phyloP scores from a whole-genome alignment of 179 eudicot genomes.

The Patellifolia procumbens region DNA sequence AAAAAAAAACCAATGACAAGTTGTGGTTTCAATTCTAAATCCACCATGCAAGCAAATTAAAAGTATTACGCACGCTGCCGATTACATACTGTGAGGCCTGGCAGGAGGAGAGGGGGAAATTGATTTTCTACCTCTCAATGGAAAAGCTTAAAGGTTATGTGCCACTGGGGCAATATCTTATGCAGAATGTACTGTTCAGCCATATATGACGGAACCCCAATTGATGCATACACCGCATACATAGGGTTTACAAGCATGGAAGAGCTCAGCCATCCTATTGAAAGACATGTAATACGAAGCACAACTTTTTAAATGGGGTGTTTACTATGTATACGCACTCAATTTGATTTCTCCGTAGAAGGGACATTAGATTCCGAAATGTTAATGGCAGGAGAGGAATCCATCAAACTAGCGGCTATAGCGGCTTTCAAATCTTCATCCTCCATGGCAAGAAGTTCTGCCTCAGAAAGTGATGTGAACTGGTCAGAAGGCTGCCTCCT shows the following conservation, averaged over 20 bases:
- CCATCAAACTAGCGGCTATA: conserved; percentile 92
- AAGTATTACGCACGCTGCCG: background rate
- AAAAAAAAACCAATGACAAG: background rate
- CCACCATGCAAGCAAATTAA: background rate
- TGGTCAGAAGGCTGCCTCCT: conserved; percentile 35
- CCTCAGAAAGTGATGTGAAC: conserved; percentile 35
- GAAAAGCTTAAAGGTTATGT: conserved; percentile 8
- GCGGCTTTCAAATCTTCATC: conserved; percentile 91
- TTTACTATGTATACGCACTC: background rate
- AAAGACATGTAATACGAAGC: background rate
- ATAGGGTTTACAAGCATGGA: background rate
- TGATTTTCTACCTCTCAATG: background rate
- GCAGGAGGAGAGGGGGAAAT: background rate
- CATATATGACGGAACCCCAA: background rate
- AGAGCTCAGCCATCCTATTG: background rate
- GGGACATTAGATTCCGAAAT: conserved; percentile 26
- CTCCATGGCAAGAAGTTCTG: conserved; percentile 54
- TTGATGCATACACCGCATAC: background rate
- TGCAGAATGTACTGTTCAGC: background rate
- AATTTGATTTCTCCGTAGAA: conserved; percentile 27
- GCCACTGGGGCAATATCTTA: conserved; percentile 18
- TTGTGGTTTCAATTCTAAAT: conserved; percentile 1
- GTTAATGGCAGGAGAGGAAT: conserved; percentile 38
- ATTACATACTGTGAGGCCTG: background rate
- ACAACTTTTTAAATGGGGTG: background rate